Percentiles rank a stretch among this genome's conserved stretches.
These are phyloP conservation scores for Penicillium occitanis DNA, from an alignment of 2,329 filamentous ascomycete genomes.

Conservation along the genomic window DNA sequence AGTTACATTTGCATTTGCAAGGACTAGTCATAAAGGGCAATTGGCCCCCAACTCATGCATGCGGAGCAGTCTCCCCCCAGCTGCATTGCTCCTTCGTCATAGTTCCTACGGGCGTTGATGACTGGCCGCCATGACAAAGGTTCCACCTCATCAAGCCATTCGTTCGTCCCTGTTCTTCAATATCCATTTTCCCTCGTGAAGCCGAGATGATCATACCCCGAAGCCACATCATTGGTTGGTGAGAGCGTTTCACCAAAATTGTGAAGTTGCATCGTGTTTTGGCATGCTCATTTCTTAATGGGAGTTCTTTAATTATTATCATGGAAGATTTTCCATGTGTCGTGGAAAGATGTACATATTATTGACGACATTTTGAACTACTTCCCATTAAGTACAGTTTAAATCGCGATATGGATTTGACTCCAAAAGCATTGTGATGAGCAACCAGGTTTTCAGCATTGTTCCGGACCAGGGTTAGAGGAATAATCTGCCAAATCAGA, in stretches of 20 bases:
- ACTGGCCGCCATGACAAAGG: neutral
- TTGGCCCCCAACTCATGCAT: conserved; percentile 10
- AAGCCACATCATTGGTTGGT: neutral
- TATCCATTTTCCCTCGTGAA: neutral
- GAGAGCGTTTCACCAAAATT: neutral
- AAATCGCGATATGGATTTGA: neutral
- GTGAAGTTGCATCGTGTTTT: neutral
- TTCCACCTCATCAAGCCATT: neutral
- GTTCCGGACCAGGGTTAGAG: neutral
- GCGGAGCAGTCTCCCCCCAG: neutral
- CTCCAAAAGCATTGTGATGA: neutral
- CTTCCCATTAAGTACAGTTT: neutral
- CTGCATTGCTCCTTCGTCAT: neutral
- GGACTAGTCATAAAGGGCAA: neutral
- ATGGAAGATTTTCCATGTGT: neutral
- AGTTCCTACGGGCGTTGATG: neutral
- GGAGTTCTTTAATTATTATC: neutral
- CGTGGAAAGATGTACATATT: neutral
- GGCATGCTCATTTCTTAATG: neutral
- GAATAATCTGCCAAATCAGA: too few species aligned
- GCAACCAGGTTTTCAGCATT: neutral
- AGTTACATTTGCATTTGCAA: neutral
- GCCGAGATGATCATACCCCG: neutral
- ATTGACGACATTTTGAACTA: neutral
- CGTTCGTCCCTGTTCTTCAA: neutral